Base-by-base conservation (phyloP, 2,329 filamentous ascomycete species). In the Sporothrix pallida region DNA sequence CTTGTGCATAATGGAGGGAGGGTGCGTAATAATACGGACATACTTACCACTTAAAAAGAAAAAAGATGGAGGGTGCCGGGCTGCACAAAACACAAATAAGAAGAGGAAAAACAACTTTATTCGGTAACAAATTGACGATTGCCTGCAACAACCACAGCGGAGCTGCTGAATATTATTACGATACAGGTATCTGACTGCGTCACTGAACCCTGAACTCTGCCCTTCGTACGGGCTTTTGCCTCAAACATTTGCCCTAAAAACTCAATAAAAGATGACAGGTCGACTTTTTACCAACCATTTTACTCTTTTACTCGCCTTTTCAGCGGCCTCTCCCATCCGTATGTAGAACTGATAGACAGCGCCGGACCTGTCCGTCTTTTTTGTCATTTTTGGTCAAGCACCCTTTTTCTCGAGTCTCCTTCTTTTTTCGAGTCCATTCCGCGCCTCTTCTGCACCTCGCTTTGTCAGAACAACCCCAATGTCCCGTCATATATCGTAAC, bases 191-290 rank as follows among this genome's bases (percentile, higher is more conserved):
- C 7, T 5, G 31, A 37, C 31, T 37, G 31, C 31, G 31, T 37
- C 31, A 37, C 31, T 37, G 31, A 37, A 37, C 4, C 31, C 31
- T 37, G 31, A 37, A 37, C 31, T 37, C 31, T 37, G 7, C 31
- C 31, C 31, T 37, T 37, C 23, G 65, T 52, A 12, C 20, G 46
- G 23, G 46, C 44, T n/a, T 68, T 52, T 15, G 65, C 65, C 65
- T 68, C 63, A 68, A n/a, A 69, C 65, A 68, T 8, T 3, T 37
- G 23, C 3, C 12, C 46, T 1, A 7, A 37, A 37, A n/a, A 20
- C 15, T 17, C 13, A 56, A 23, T 9, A 69, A 69, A 69, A 69
- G 23, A 69, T 69, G 67, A 69, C 67, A 69, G 48, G 67, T 69
- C 67, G 65, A 37, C 20, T 52, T 68, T 50, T 13, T 37, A 12